Conservation (phyloP, 768 basidiomycete genomes). For the Pleurotus salmoneostramineus region DNA sequence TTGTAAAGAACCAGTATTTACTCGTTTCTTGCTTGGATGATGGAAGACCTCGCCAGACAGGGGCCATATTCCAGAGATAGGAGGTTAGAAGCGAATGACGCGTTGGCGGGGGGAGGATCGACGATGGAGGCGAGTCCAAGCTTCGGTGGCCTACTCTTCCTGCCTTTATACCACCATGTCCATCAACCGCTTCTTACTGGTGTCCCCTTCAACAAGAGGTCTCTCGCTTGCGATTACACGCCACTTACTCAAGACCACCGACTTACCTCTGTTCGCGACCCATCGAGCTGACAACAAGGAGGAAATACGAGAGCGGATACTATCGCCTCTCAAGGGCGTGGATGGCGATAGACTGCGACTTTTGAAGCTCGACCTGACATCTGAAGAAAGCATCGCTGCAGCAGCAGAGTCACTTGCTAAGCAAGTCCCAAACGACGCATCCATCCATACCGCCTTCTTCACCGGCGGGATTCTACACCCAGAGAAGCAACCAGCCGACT, state of each 20-base stretch:
- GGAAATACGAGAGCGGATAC: constrained; percentile 34
- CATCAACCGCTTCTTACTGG: constrained; percentile 43
- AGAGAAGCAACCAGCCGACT: constrained; percentile 48
- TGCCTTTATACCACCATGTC: constrained; percentile 5
- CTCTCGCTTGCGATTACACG: constrained; percentile 53
- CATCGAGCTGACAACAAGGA: constrained; percentile 36
- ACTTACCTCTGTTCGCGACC: constrained; percentile 52
- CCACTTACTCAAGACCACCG: constrained; percentile 45
- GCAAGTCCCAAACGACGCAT: constrained; percentile 31
- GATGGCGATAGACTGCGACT: constrained; percentile 41
- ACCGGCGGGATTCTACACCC: constrained; percentile 52
- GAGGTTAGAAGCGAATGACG: not conserved
- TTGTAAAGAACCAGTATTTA: too few species aligned
- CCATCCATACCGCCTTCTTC: constrained; percentile 51
- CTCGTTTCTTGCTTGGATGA: too few species aligned
- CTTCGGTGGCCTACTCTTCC: not conserved
- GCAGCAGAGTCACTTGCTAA: constrained; percentile 39
- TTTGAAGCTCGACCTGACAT: constrained; percentile 46
- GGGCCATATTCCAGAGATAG: too few species aligned
- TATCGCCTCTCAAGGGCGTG: constrained; percentile 36
- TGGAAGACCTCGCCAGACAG: too few species aligned
- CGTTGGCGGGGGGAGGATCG: not conserved
- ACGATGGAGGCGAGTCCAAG: not conserved
- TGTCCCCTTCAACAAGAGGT: constrained; percentile 54
- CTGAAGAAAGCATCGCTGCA: constrained; percentile 44